Evolutionary conservation across 2,329 filamentous ascomycete genomes (phyloP).

Genomic region (Trichocomaceae sp.): DNA sequence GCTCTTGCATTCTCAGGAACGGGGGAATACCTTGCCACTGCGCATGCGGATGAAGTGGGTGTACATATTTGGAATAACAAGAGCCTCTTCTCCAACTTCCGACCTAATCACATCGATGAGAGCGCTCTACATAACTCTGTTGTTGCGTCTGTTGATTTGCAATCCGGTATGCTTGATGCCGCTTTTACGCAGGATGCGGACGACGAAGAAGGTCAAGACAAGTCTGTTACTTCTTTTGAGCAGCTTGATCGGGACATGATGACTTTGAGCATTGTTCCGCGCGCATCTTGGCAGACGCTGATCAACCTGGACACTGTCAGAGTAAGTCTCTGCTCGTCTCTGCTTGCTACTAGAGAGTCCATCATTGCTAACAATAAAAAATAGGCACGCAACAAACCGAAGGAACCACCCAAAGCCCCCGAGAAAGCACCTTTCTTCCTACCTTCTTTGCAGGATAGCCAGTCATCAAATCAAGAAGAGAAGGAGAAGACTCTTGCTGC

Average conservation of each 20-base stretch:
- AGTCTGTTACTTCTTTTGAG: slow-evolving; percentile 56
- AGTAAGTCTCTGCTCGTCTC: slow-evolving; percentile 22
- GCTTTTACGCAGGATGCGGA: slow-evolving; percentile 58
- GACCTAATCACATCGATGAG: slow-evolving; percentile 77
- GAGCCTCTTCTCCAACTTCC: slow-evolving; percentile 79
- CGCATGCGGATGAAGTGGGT: slow-evolving; percentile 72
- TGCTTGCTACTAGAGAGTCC: background rate
- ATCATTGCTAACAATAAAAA: slow-evolving; percentile 1
- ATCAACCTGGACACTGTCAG: slow-evolving; percentile 85
- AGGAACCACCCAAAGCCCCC: slow-evolving; percentile 80
- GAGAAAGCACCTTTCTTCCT: slow-evolving; percentile 96
- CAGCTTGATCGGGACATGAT: slow-evolving; percentile 78
- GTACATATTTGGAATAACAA: slow-evolving; percentile 97
- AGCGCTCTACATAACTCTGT: slow-evolving; percentile 63
- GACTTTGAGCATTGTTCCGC: slow-evolving; percentile 82
- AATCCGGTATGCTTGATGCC: slow-evolving; percentile 66
- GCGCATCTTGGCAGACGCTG: slow-evolving; percentile 87
- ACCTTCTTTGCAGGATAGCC: slow-evolving; percentile 41
- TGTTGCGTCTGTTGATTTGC: slow-evolving; percentile 75
- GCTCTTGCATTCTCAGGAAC: slow-evolving; percentile 81
- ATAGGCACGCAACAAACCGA: slow-evolving; percentile 85
- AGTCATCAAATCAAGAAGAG: slow-evolving; percentile 22
- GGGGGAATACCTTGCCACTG: slow-evolving; percentile 90
- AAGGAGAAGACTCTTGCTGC: slow-evolving; percentile 39
- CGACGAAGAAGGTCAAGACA: slow-evolving; percentile 43